Conservation (phyloP, 2,329 filamentous ascomycete genomes). For the Fusarium graminum region DNA sequence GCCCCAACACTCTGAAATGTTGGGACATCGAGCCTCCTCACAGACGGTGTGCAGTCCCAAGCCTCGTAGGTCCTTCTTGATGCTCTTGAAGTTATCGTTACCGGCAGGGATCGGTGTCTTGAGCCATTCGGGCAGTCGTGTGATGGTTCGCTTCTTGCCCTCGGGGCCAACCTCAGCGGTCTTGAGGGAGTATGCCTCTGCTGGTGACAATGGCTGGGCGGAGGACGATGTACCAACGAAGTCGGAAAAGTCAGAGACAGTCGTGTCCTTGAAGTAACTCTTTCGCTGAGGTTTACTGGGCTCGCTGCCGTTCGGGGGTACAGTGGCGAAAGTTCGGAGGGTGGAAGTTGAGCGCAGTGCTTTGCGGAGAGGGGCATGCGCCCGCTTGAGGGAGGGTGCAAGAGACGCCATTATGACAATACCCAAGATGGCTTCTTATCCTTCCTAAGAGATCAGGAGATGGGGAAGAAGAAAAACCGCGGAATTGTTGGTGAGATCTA, state of each 20-base stretch:
- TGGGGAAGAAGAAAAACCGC: slow-evolving; percentile 7
- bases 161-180: slow-evolving; percentile 74
- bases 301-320: slow-evolving; percentile 55
- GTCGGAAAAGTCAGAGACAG: slow-evolving; percentile 69
- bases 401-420: slow-evolving; percentile 55
- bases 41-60: slow-evolving; percentile 95
- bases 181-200: slow-evolving; percentile 70
- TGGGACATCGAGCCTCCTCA: slow-evolving; percentile 96
- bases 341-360: slow-evolving; percentile 54
- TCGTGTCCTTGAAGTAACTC: slow-evolving; percentile 71
- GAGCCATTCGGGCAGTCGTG: slow-evolving; percentile 89
- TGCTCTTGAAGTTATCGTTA: slow-evolving; percentile 88
- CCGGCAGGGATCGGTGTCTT: slow-evolving; percentile 93
- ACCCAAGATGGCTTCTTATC: slow-evolving; percentile 3
- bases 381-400: slow-evolving; percentile 58
- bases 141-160: slow-evolving; percentile 73
- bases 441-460: slow-evolving; percentile 6
- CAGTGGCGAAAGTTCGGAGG: slow-evolving; percentile 61
- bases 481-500: slow-evolving; percentile 30
- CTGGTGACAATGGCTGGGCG: slow-evolving; percentile 59
- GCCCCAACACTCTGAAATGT: slow-evolving; percentile 98
- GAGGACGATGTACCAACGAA: slow-evolving; percentile 63
- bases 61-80: slow-evolving; percentile 92
- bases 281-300: slow-evolving; percentile 51
- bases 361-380: slow-evolving; percentile 59